Base-by-base conservation (phyloP, 495 filamentous ascomycete species). In the Immersiella caudata region DNA sequence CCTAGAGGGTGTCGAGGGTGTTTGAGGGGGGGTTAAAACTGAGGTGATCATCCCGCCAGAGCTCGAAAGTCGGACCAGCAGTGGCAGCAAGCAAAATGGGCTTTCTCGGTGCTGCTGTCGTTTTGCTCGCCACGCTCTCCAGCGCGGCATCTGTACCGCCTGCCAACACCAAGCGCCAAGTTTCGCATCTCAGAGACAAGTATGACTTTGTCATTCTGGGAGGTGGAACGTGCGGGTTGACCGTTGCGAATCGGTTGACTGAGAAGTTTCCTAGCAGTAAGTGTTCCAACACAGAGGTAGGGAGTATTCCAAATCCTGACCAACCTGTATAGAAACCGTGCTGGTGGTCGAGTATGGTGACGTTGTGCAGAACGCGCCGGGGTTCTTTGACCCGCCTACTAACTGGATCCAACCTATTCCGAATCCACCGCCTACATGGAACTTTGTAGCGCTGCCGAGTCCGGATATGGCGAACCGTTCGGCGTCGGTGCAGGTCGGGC, bases 301-400 rank as follows among this genome's bases (percentile, higher is more conserved):
- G 33, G 33, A 46, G 2, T 12, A 12, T 46, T 18, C 16, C 40
- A 6, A 12, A 12, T 5, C 8, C 29, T 2, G 14, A 2, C 40
- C 14, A 46, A 46, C 40, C 40, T 46, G 40, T n/a, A 22, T 40
- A 83, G 81, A 76, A 69, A 77, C 70, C 1, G 77, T 83, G 0
- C 76, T 84, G 0, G 75, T 82, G 1, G 71, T 83, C 33, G 81
- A 82, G 66, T 80, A 80, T 61, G 81, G 82, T 22, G 66, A 73
- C n/a, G 54, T 83, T 64, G n/a, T n/a, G n/a, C 64, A 71, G 25
- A 67, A 66, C 26, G 58, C 69, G 16, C 68, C 69, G 0, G 69
- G 71, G 1, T 26, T 20, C 9, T 73, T 75, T 29, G 73, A 75
- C 49, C 73, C 73, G 22, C 73, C 73, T 12, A 46, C 46, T 4